Percentiles rank a stretch among this genome's conserved stretches.
Conservation (phyloP, 1,284 basidiomycete genomes). For the Amanita bisporigera region DNA sequence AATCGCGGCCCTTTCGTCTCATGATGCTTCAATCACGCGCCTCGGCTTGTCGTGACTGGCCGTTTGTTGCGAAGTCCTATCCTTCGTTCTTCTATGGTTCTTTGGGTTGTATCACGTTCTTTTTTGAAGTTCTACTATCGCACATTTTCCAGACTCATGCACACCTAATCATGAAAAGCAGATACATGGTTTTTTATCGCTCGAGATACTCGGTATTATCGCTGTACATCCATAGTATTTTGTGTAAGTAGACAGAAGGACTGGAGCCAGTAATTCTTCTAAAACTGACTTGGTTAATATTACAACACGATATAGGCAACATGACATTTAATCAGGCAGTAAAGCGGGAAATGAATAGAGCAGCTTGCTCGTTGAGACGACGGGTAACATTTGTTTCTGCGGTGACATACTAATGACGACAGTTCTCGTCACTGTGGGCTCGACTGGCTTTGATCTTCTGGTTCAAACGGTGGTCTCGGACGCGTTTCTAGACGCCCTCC, state of each 20-base stretch:
- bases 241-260: slow-evolving; percentile 3
- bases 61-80: not conserved
- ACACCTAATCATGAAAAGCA: slow-evolving; percentile 6
- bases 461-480: slow-evolving; percentile 50
- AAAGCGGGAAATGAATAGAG: too few relatives aligned
- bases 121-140: not conserved
- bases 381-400: too few relatives aligned
- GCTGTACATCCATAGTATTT: slow-evolving; percentile 7
- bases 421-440: slow-evolving; percentile 88
- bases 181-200: not conserved
- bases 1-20: not conserved
- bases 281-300: not conserved
- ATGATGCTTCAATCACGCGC: not conserved
- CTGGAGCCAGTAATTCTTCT: not conserved
- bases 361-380: too few relatives aligned
- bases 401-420: slow-evolving; percentile 49
- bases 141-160: not conserved
- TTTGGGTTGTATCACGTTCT: not conserved
- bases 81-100: not conserved
- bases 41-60: not conserved
- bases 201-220: not conserved
- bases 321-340: too few relatives aligned
- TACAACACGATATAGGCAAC: not conserved
- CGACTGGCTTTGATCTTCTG: slow-evolving; percentile 84
- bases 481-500: slow-evolving; percentile 54